These are phyloP conservation scores for Leavenworthia alabamica DNA, from an alignment of 345 rosid species.

Conservation along the genomic window DNA sequence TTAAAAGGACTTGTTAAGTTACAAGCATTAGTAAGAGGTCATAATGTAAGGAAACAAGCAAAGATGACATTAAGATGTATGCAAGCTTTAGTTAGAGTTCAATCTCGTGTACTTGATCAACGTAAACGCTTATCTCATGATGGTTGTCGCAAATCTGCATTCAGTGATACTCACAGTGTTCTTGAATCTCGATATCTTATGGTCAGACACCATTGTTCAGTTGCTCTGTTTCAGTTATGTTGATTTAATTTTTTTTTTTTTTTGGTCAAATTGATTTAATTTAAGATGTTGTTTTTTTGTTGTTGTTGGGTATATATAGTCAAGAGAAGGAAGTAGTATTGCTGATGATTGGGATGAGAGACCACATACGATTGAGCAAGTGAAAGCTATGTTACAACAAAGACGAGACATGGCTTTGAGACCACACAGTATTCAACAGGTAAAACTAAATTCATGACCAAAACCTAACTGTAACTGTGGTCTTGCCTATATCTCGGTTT, in stretches of 20 bases:
- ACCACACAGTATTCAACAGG: slow-evolving; percentile 55
- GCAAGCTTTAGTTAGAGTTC: slow-evolving; percentile 84
- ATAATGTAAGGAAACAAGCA: slow-evolving; percentile 79
- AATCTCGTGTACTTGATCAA: slow-evolving; percentile 66
- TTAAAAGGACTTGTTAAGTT: slow-evolving; percentile 70
- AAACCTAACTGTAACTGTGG: too few species aligned
- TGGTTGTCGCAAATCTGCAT: slow-evolving; percentile 57
- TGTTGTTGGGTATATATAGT: slow-evolving; percentile 48
- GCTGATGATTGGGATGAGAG: slow-evolving; percentile 75
- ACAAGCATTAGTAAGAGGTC: slow-evolving; percentile 84
- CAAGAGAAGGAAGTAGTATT: slow-evolving; percentile 70
- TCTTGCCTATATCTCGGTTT: too few species aligned
- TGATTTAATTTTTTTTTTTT: too few species aligned
- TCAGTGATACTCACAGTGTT: slow-evolving; percentile 50
- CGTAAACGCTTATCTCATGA: slow-evolving; percentile 63
- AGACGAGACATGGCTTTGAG: slow-evolving; percentile 53
- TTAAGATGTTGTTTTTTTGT: too few species aligned
- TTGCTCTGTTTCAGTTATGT: slow-evolving; percentile 3
- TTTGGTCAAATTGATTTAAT: too few species aligned
- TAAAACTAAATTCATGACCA: too few species aligned
- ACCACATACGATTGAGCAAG: slow-evolving; percentile 65
- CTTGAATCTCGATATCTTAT: slow-evolving; percentile 54
- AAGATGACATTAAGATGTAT: slow-evolving; percentile 76
- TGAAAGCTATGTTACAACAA: slow-evolving; percentile 69
- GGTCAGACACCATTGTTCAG: neutral